A percentile compares a stretch with the other conserved stretches of the same genome.
Conservation (phyloP, 805 yeast species). For the Pichia californica region DNA sequence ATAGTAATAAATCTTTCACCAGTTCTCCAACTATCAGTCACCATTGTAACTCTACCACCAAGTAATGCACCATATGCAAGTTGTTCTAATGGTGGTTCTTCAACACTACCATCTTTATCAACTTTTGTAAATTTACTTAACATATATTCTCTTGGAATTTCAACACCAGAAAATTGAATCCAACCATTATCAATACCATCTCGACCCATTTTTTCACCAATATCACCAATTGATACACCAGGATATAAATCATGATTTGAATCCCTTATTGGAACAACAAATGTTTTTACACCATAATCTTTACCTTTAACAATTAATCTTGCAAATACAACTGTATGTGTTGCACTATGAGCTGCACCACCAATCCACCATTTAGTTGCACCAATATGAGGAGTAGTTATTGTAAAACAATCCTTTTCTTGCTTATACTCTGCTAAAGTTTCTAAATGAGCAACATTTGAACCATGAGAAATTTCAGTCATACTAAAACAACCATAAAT, state of each 20-base stretch:
- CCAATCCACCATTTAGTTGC: conserved; percentile 99
- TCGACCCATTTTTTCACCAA: conserved; percentile 93
- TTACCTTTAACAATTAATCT: conserved; percentile 72
- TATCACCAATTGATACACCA: conserved; percentile 83
- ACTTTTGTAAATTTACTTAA: conserved; percentile 74
- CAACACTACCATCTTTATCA: conserved; percentile 59
- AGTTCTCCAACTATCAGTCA: conserved; percentile 73
- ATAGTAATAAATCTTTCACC: conserved; percentile 76
- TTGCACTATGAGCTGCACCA: conserved; percentile 93
- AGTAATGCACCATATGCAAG: conserved; percentile 81
- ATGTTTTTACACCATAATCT: conserved; percentile 89
- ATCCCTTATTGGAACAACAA: conserved; percentile 86
- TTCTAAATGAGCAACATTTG: conserved; percentile 88
- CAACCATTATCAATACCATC: conserved; percentile 96
- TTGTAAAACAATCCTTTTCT: conserved; percentile 56
- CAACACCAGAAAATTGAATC: conserved; percentile 83
- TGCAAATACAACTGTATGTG: conserved; percentile 82
- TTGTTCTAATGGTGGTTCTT: conserved; percentile 80
- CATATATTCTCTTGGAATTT: conserved; percentile 80
- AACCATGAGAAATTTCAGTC: conserved; percentile 93
- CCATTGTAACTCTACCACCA: conserved; percentile 89
- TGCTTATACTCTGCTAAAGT: conserved; percentile 82
- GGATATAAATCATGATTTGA: conserved; percentile 63
- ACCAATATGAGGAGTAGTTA: conserved; percentile 83
- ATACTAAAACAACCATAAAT: conserved; percentile 85